These are phyloP conservation scores for Phycomyces nitens DNA, from an alignment of 192 early-diverging fungal species.

Conservation along the genomic window DNA sequence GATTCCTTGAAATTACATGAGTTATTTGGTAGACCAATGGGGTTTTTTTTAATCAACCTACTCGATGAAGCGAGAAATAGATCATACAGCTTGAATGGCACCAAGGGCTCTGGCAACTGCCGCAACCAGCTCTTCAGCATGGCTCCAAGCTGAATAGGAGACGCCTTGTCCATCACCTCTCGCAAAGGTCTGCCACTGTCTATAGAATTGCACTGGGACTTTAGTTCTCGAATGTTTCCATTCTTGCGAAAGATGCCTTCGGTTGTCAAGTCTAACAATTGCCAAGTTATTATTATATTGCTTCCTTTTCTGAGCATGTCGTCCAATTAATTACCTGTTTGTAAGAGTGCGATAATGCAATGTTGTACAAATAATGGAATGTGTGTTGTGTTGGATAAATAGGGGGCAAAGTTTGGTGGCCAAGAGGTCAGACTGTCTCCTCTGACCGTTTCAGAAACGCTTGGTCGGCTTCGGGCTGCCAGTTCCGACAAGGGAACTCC, in stretches of 20 bases:
- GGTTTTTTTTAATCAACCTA: background rate
- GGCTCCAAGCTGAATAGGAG: conserved; percentile 15
- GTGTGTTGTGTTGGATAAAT: conserved; percentile 8
- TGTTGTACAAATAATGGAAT: background rate
- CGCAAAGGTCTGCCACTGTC: background rate
- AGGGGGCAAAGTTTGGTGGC: background rate
- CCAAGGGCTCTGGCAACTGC: conserved; percentile 17
- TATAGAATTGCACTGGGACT: conserved; percentile 13
- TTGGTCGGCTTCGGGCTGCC: too few species aligned
- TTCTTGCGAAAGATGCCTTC: conserved; percentile 28
- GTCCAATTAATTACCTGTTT: too few species aligned
- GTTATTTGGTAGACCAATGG: background rate
- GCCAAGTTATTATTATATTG: too few species aligned
- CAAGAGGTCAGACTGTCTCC: background rate
- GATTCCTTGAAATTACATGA: conserved; percentile 35
- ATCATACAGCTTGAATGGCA: conserved; percentile 19
- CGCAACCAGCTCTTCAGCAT: conserved; percentile 19
- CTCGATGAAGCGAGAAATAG: conserved; percentile 8
- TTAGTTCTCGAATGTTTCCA: conserved; percentile 23
- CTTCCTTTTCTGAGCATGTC: too few species aligned
- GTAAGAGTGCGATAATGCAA: background rate
- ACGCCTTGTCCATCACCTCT: conserved; percentile 26
- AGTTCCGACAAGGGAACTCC: too few species aligned
- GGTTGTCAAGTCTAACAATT: conserved; percentile 27
- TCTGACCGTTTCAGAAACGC: conserved; percentile 47